Conservation (phyloP, 768 basidiomycete genomes). For the Rhizopogon sp. region DNA sequence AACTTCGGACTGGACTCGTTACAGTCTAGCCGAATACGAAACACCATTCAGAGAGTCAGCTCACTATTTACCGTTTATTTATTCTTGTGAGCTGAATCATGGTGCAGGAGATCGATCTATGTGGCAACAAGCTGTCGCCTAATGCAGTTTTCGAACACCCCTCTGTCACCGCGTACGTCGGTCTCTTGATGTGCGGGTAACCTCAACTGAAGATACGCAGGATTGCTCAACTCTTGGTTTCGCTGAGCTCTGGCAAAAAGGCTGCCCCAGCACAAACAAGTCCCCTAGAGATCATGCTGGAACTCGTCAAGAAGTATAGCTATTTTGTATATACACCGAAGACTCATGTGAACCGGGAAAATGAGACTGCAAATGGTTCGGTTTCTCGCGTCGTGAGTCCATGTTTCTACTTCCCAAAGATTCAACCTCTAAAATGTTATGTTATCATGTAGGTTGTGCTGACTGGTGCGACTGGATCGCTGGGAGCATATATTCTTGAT, state of each 20-base stretch:
- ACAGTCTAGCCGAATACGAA: conserved; percentile 47
- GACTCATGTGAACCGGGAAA: conserved; percentile 2
- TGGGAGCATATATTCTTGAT: conserved; percentile 50
- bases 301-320: conserved; percentile 40
- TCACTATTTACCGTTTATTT: conserved; percentile 19
- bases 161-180: conserved; percentile 31
- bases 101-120: conserved; percentile 28
- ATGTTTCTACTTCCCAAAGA: conserved; percentile 5
- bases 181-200: not conserved
- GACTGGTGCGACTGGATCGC: conserved; percentile 49
- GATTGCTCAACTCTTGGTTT: conserved; percentile 36
- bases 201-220: conserved; percentile 15
- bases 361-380: conserved; percentile 7
- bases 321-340: conserved; percentile 6
- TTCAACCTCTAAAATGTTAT: not conserved
- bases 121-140: conserved; percentile 15
- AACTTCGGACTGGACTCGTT: conserved; percentile 51
- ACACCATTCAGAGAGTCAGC: conserved; percentile 37
- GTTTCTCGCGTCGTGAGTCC: not conserved
- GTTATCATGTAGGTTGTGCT: conserved; percentile 26
- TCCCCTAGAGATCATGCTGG: conserved; percentile 37
- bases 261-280: conserved; percentile 12
- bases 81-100: conserved; percentile 18
- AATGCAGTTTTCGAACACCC: conserved; percentile 49
- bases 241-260: conserved; percentile 27